A percentile compares a stretch with the other conserved stretches of the same genome.
phyloP scores from a whole-genome alignment of 2,329 filamentous ascomycete species.

The Hortaea werneckii region DNA sequence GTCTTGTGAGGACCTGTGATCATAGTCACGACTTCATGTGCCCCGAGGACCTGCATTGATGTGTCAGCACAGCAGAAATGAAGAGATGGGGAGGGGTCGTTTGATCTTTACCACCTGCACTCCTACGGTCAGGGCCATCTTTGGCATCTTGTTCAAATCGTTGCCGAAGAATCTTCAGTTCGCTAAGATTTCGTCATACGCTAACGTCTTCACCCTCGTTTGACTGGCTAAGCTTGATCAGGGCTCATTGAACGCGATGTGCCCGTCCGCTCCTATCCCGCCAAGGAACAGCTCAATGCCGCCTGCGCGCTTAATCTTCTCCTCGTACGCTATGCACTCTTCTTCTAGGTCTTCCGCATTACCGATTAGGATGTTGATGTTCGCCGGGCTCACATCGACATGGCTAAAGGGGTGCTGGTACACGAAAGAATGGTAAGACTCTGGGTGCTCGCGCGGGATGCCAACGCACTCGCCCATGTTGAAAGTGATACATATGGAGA shows the following conservation, averaged over 20 bases:
- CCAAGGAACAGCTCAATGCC: slow-evolving; percentile 81
- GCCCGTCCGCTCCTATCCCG: slow-evolving; percentile 75
- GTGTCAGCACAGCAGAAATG: too few species aligned
- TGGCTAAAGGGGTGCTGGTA: slow-evolving; percentile 86
- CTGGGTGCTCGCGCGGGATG: slow-evolving; percentile 69
- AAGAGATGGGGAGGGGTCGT: too few species aligned
- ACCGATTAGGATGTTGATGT: slow-evolving; percentile 76
- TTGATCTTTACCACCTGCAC: slow-evolving; percentile 73
- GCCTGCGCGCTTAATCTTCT: slow-evolving; percentile 60
- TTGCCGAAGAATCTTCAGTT: slow-evolving; percentile 81
- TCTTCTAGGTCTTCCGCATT: slow-evolving; percentile 65
- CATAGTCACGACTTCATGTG: slow-evolving; percentile 71
- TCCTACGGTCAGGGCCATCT: slow-evolving; percentile 74
- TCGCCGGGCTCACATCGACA: slow-evolving; percentile 68
- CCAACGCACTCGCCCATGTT: slow-evolving; percentile 92
- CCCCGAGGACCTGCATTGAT: too few species aligned
- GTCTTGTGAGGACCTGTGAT: slow-evolving; percentile 75
- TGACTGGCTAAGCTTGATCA: slow-evolving; percentile 67
- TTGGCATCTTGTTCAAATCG: slow-evolving; percentile 62
- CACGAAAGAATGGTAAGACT: slow-evolving; percentile 89
- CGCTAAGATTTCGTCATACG: slow-evolving; percentile 76
- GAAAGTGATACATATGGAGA: slow-evolving; percentile 81
- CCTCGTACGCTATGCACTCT: slow-evolving; percentile 72
- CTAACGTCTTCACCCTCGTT: slow-evolving; percentile 76
- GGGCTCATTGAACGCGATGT: slow-evolving; percentile 86